A percentile compares a stretch with the other conserved stretches of the same genome.
These are phyloP conservation scores for Luzula sylvatica DNA, from an alignment of 176 grass and related monocot species.

Conservation along the genomic window DNA sequence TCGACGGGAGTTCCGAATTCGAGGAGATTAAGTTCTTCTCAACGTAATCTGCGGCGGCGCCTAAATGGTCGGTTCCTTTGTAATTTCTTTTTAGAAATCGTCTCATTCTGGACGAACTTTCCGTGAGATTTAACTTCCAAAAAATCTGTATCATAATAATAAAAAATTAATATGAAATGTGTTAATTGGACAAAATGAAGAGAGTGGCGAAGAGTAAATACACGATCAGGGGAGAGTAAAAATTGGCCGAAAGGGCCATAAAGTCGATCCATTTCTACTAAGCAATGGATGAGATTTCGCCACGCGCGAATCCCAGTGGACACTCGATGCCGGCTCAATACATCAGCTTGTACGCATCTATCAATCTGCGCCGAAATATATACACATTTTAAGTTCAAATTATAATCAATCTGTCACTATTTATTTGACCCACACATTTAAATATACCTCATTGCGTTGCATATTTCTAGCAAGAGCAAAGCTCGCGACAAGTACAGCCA, in stretches of 20 bases:
- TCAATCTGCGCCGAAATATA: conserved; percentile 66
- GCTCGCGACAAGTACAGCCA: conserved; percentile 87
- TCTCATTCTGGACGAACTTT: conserved; percentile 98
- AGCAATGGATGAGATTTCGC: conserved; percentile 91
- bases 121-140: conserved; percentile 92
- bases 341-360: conserved; percentile 65
- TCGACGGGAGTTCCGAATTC: conserved; percentile 48
- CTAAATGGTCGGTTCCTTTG: conserved; percentile 85
- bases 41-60: conserved; percentile 87
- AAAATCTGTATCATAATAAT: conserved; percentile 39
- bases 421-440: neutral
- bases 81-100: conserved; percentile 94
- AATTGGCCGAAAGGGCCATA: conserved; percentile 75
- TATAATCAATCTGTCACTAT: neutral
- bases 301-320: conserved; percentile 76
- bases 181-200: conserved; percentile 17
- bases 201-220: conserved; percentile 29
- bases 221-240: conserved; percentile 53
- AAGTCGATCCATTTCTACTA: conserved; percentile 73
- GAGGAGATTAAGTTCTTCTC: conserved; percentile 41
- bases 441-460: conserved; percentile 75
- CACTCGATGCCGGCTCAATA: conserved; percentile 45
- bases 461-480: conserved; percentile 84
- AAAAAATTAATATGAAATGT: neutral
- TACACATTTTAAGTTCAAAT: neutral